Evolutionary conservation across 768 basidiomycete genomes (phyloP).

Genomic region (Suillus decipiens): DNA sequence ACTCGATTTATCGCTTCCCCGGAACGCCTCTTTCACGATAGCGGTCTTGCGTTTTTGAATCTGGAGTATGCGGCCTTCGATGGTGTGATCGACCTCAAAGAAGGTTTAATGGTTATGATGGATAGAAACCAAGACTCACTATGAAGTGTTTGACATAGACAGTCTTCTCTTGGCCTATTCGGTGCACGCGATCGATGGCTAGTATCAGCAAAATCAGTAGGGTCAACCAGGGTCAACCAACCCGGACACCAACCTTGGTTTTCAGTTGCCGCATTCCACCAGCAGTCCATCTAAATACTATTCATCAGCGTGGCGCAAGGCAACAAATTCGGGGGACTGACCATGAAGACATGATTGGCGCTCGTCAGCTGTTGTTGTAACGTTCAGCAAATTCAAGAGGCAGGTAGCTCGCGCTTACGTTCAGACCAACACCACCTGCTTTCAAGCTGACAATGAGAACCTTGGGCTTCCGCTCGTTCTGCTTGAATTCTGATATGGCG

Average conservation of each 20-base stretch:
- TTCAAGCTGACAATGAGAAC: conserved; percentile 79
- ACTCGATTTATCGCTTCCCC: conserved; percentile 47
- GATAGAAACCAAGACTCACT: conserved; percentile 40
- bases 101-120: neutral
- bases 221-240: neutral
- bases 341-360: conserved; percentile 89
- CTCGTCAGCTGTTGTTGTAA: conserved; percentile 55
- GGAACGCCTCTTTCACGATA: conserved; percentile 83
- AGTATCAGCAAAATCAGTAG: conserved; percentile 14
- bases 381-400: conserved; percentile 10
- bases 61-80: conserved; percentile 76
- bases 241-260: conserved; percentile 60
- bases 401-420: conserved; percentile 46
- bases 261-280: conserved; percentile 88
- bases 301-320: conserved; percentile 8
- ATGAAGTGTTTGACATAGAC: conserved; percentile 88
- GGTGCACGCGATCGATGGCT: conserved; percentile 86
- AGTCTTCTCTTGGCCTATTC: conserved; percentile 80
- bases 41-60: conserved; percentile 89
- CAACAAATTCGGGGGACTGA: conserved; percentile 28
- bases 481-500: conserved; percentile 78
- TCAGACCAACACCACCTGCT: conserved; percentile 91
- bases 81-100: conserved; percentile 64
- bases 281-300: conserved; percentile 76
- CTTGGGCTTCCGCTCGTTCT: conserved; percentile 67